Evolutionary conservation across 1,284 basidiomycete species (phyloP).

Genomic region (Ustilago bromivora): DNA sequence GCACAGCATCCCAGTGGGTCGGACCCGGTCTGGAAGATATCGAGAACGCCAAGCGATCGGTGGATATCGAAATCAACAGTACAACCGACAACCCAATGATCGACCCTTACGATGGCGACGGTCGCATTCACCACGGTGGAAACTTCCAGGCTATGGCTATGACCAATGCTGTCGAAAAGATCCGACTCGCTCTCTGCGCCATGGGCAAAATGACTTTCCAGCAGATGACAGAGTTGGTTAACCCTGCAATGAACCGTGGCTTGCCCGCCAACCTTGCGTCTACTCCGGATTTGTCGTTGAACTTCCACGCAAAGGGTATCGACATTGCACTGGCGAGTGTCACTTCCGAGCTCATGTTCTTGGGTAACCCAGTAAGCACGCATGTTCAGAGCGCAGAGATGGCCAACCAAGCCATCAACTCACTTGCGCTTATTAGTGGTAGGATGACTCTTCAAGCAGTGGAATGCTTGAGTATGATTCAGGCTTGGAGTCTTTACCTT

Average conservation of each 20-base stretch:
- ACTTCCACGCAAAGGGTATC: conserved; percentile 85
- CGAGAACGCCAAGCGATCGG: conserved; percentile 75
- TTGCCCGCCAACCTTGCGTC: conserved; percentile 57
- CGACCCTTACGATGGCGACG: conserved; percentile 53
- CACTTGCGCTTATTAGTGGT: conserved; percentile 57
- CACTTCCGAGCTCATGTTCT: conserved; percentile 79
- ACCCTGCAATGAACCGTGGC: conserved; percentile 59
- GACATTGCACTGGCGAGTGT: conserved; percentile 76
- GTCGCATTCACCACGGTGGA: conserved; percentile 52
- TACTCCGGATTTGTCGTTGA: conserved; percentile 68
- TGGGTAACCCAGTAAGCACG: conserved; percentile 85
- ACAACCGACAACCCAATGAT: conserved; percentile 74
- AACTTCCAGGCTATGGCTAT: conserved; percentile 75
- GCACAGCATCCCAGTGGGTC: conserved; percentile 74
- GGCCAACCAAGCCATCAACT: conserved; percentile 62
- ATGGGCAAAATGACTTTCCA: conserved; percentile 85
- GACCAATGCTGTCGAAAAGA: conserved; percentile 88
- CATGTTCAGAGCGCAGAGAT: conserved; percentile 76
- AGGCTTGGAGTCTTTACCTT: conserved; percentile 62
- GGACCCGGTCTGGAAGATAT: conserved; percentile 88
- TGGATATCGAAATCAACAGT: conserved; percentile 85
- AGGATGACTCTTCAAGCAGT: conserved; percentile 56
- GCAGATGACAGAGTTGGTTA: conserved; percentile 83
- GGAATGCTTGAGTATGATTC: conserved; percentile 59
- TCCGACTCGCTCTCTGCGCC: conserved; percentile 82